Evolutionary conservation across 331 rosid species (phyloP).

Genomic region (Dryas integrifolia): DNA sequence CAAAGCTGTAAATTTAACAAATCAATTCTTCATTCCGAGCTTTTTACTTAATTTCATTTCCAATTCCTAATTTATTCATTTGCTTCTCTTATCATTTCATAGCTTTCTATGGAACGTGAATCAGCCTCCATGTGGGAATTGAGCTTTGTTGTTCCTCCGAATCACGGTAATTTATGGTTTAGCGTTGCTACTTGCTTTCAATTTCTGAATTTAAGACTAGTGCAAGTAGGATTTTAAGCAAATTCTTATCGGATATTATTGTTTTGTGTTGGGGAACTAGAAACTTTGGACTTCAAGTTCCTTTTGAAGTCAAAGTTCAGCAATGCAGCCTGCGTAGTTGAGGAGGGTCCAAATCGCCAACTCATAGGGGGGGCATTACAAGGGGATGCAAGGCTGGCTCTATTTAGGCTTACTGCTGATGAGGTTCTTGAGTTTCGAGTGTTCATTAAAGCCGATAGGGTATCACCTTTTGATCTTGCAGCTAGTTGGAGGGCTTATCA

Average conservation of each 20-base stretch:
- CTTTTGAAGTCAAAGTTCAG: constrained; percentile 74
- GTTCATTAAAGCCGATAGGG: constrained; percentile 79
- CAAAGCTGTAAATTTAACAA: constrained; percentile 60
- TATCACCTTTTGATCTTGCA: constrained; percentile 96
- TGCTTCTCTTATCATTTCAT: background rate
- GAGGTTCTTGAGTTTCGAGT: constrained; percentile 80
- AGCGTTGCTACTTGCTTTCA: background rate
- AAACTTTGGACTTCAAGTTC: constrained; percentile 93
- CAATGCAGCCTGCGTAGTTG: constrained; percentile 65
- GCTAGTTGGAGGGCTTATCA: constrained; percentile 99
- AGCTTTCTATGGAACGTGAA: constrained; percentile 95
- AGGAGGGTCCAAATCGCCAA: constrained; percentile 86
- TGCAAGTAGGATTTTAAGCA: background rate
- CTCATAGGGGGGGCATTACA: constrained; percentile 79
- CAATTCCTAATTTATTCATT: background rate
- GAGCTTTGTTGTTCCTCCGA: constrained; percentile 96
- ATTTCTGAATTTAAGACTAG: too few species aligned
- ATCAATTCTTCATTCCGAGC: background rate
- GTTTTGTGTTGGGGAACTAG: constrained; percentile 35
- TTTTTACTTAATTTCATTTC: background rate
- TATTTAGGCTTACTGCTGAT: constrained; percentile 61
- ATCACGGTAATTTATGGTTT: constrained; percentile 63
- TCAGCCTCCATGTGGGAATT: constrained; percentile 96
- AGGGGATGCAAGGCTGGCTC: constrained; percentile 80
- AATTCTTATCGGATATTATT: background rate